A percentile compares a stretch with the other conserved stretches of the same genome.
Evolutionary conservation across 108 stramenopile species (phyloP).

Genomic region (Cylindrotheca closterium): DNA sequence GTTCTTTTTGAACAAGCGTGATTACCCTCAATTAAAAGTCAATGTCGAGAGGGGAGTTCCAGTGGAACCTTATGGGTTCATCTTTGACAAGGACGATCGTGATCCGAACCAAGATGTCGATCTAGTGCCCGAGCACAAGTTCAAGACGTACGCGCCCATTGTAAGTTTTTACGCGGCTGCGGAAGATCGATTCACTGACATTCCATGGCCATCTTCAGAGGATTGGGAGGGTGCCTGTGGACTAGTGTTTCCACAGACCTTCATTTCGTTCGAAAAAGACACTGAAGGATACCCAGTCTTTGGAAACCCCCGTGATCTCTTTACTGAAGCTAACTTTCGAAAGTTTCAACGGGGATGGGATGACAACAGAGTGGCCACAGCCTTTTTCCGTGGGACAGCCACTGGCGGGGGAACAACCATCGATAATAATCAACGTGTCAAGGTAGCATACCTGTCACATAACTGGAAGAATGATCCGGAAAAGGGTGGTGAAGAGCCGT

Average conservation of each 20-base stretch:
- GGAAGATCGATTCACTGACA: conserved; percentile 91
- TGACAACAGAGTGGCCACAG: conserved; percentile 87
- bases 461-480: conserved; percentile 88
- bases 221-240: conserved; percentile 99
- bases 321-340: conserved; percentile 96
- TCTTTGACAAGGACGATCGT: conserved; percentile 96
- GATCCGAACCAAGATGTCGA: conserved; percentile 94
- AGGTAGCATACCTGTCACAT: conserved; percentile 73
- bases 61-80: conserved; percentile 99
- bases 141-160: conserved; percentile 93
- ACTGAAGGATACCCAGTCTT: conserved; percentile 69
- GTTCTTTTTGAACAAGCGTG: conserved; percentile 99
- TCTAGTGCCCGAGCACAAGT: conserved; percentile 76
- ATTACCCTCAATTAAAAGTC: conserved; percentile 98
- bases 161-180: conserved; percentile 93
- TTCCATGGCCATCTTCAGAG: conserved; percentile 99
- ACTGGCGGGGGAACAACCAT: conserved; percentile 97
- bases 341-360: conserved; percentile 96
- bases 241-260: conserved; percentile 80
- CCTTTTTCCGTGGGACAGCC: conserved; percentile 98
- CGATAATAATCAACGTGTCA: conserved; percentile 97
- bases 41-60: conserved; percentile 78
- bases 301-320: conserved; percentile 92
- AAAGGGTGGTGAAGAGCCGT: conserved; percentile 86
- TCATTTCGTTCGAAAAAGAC: conserved; percentile 69